Base-by-base conservation (phyloP, 306 rosid genomes). In the Inga leiocalycina region DNA sequence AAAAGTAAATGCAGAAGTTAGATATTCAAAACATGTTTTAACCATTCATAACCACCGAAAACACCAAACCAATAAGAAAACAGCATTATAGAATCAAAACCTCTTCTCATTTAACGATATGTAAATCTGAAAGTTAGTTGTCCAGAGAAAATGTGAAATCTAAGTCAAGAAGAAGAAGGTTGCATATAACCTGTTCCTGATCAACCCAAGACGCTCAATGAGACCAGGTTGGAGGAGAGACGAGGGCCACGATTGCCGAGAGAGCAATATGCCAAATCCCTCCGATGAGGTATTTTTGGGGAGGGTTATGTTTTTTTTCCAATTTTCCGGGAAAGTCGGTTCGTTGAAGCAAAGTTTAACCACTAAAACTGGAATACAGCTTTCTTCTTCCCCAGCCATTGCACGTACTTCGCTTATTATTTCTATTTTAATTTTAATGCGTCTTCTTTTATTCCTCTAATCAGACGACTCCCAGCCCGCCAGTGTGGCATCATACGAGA, bases 401-500 rank as follows among this genome's bases (percentile, higher is more conserved):
- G 35, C 67, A 81, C 66, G 6, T 64, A 32, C 62, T 73, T 86
- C 27, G 71, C 81, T 59, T 59, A 1, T 75, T 86, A 2, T 75
- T 86, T 59, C 81, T 74, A 82, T 79, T 82, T 82, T 54, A 24
- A 82, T 75, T 82, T 85, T 20, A 24, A 59, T 54, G 48, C 44
- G 49, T 67, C 1, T 68, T 10, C 76, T 22, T 59, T 68, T 71
- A 4, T 59, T 84, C 45, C 79, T 84, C 86, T 71, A 1, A 71
- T 71, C 76, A 9, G 19, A 44, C 19, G 76, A 37, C 39, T 4
- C 5, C 4, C 11, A 71, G 4, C 34, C 10, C 24, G 7, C 7
- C n/a, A 37, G 41, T 37, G 17, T 19, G 59, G 4, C 6, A 8
- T 2, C 44, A 15, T 65, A 7, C 20, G 3, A 20, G 5, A 8